These are phyloP conservation scores for Lactarius sp. DNA, from an alignment of 768 basidiomycete genomes.

Conservation along the genomic window DNA sequence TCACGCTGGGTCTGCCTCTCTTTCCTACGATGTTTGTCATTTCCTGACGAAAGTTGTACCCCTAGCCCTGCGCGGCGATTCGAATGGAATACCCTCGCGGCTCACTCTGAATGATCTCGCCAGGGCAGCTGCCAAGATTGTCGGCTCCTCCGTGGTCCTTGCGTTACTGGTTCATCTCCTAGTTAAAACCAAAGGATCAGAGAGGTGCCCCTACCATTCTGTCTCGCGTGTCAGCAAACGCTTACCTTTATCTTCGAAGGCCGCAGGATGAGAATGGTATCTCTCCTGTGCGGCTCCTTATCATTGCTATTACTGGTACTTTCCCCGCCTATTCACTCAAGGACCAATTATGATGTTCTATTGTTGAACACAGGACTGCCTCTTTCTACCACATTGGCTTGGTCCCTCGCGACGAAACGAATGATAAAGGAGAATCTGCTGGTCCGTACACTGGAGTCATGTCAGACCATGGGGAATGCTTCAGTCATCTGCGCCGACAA, in stretches of 20 bases:
- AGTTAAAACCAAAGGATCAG: slow-evolving; percentile 55
- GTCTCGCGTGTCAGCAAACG: neutral
- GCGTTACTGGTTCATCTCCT: slow-evolving; percentile 91
- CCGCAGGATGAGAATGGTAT: slow-evolving; percentile 80
- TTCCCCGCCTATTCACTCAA: slow-evolving; percentile 6
- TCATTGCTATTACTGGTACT: slow-evolving; percentile 82
- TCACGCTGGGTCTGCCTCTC: slow-evolving; percentile 83
- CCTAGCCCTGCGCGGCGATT: slow-evolving; percentile 76
- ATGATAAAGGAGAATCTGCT: slow-evolving; percentile 95
- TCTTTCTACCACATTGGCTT: slow-evolving; percentile 89
- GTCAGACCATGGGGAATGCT: slow-evolving; percentile 98
- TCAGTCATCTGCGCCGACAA: slow-evolving; percentile 95
- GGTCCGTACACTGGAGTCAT: slow-evolving; percentile 92
- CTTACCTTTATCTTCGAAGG: slow-evolving; percentile 33
- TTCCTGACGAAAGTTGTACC: slow-evolving; percentile 1
- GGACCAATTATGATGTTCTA: slow-evolving; percentile 5
- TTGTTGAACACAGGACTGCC: slow-evolving; percentile 60
- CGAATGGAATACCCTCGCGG: slow-evolving; percentile 89
- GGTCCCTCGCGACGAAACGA: slow-evolving; percentile 94
- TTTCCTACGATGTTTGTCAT: neutral
- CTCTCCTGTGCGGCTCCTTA: slow-evolving; percentile 86
- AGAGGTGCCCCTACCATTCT: slow-evolving; percentile 37
- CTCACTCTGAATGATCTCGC: slow-evolving; percentile 88
- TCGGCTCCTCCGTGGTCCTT: slow-evolving; percentile 77
- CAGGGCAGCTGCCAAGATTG: slow-evolving; percentile 86